A percentile compares a stretch with the other conserved stretches of the same genome.
phyloP scores from a whole-genome alignment of 257 asterid species.

The Fraxinus americana region DNA sequence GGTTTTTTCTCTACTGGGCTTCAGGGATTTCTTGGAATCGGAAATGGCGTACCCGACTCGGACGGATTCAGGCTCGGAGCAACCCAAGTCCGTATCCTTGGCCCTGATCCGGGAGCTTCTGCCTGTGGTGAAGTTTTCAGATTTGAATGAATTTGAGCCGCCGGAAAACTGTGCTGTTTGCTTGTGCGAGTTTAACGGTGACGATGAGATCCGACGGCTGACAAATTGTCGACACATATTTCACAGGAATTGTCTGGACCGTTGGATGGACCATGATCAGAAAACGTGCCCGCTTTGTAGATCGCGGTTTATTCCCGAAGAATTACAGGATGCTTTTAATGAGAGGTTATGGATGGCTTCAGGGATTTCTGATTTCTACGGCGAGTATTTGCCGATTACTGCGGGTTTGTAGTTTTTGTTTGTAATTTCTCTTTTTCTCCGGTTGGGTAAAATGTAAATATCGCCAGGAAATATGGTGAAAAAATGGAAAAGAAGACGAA shows the following conservation, averaged over 20 bases:
- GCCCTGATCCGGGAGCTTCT: conserved; percentile 76
- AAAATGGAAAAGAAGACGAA: neutral
- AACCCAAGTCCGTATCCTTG: conserved; percentile 58
- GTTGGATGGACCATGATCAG: conserved; percentile 99
- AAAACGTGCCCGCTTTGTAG: conserved; percentile 96
- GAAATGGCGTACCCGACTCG: conserved; percentile 29
- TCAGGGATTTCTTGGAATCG: conserved; percentile 58
- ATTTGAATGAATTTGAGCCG: conserved; percentile 52
- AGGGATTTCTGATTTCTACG: conserved; percentile 78
- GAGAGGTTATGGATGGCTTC: conserved; percentile 88
- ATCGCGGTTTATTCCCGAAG: conserved; percentile 75
- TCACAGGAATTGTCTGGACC: conserved; percentile 86
- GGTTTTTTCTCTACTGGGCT: conserved; percentile 52
- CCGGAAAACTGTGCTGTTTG: conserved; percentile 95
- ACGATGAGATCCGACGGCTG: conserved; percentile 90
- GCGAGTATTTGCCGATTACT: conserved; percentile 67
- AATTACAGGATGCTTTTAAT: conserved; percentile 82
- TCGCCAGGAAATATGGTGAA: neutral
- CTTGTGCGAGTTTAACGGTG: conserved; percentile 71
- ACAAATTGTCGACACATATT: conserved; percentile 80
- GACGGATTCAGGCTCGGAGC: conserved; percentile 35
- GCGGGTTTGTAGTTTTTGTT: conserved; percentile 49
- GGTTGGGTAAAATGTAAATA: conserved; percentile 17
- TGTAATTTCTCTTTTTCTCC: neutral
- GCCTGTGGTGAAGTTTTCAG: conserved; percentile 78